phyloP scores from a whole-genome alignment of 2,329 filamentous ascomycete genomes.

The Dactylellina drechsleri region DNA sequence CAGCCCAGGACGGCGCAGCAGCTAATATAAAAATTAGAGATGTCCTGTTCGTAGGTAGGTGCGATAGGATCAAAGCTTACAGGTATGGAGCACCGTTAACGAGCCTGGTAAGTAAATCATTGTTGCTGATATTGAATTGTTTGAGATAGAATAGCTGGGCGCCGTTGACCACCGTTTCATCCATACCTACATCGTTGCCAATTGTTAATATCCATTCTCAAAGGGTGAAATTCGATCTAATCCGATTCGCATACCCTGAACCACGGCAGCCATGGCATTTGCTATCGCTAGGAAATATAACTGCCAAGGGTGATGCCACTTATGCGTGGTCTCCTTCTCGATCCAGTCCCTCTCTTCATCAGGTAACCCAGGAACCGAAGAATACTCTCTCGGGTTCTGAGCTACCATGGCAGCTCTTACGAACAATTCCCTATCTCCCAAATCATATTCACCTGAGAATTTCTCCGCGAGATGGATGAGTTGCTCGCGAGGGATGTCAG shows the following conservation, averaged over 20 bases:
- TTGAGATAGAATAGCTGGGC: constrained; percentile 72
- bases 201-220: too few species aligned
- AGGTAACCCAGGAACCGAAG: constrained; percentile 67
- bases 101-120: constrained; percentile 68
- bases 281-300: constrained; percentile 74
- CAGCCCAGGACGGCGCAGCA: constrained; percentile 76
- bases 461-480: constrained; percentile 68
- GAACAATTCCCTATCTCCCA: constrained; percentile 58
- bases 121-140: constrained; percentile 70
- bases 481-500: constrained; percentile 66
- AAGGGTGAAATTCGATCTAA: too few species aligned
- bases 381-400: constrained; percentile 66
- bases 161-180: constrained; percentile 76
- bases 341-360: constrained; percentile 70
- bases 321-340: constrained; percentile 71
- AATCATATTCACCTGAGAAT: constrained; percentile 65
- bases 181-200: constrained; percentile 58
- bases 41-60: too few species aligned
- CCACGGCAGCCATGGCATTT: constrained; percentile 75
- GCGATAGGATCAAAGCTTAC: not conserved
- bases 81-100: constrained; percentile 68
- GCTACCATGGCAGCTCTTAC: constrained; percentile 67
- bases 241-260: constrained; percentile 66
- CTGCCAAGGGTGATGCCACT: constrained; percentile 74
- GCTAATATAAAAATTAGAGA: constrained; percentile 60